These are phyloP conservation scores for Metarhizium album DNA, from an alignment of 2,329 filamentous ascomycete genomes.

Conservation along the genomic window DNA sequence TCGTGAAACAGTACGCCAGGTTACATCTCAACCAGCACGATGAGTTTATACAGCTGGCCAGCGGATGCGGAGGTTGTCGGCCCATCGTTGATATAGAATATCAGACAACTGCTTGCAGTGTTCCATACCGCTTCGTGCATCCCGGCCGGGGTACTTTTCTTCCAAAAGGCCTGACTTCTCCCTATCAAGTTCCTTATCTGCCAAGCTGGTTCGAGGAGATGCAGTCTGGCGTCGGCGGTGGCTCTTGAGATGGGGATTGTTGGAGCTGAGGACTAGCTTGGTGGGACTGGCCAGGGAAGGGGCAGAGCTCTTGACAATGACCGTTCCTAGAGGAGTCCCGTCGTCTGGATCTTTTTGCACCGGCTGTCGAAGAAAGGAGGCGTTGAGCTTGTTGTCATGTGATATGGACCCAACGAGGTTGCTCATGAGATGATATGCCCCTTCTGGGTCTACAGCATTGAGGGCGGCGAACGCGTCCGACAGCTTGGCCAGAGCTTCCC, in stretches of 20 bases:
- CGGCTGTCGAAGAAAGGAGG: constrained; percentile 32
- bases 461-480: constrained; percentile 79
- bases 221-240: constrained; percentile 56
- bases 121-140: constrained; percentile 66
- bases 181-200: constrained; percentile 34
- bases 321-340: constrained; percentile 42
- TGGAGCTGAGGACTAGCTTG: constrained; percentile 68
- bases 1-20: background rate
- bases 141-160: constrained; percentile 43
- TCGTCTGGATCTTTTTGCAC: constrained; percentile 30
- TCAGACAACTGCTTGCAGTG: constrained; percentile 83
- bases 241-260: constrained; percentile 76
- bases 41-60: constrained; percentile 41
- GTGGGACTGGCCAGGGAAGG: constrained; percentile 32
- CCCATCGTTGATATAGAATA: constrained; percentile 85
- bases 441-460: constrained; percentile 82
- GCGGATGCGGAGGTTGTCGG: constrained; percentile 64
- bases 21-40: background rate
- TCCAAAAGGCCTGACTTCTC: constrained; percentile 39
- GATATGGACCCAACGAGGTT: constrained; percentile 65
- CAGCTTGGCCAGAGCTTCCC: constrained; percentile 72
- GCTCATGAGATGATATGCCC: constrained; percentile 74
- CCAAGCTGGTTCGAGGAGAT: constrained; percentile 22
- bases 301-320: constrained; percentile 44
- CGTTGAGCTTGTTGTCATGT: constrained; percentile 54